phyloP scores from a whole-genome alignment of 345 rosid species.

The Melaleuca alternifolia region DNA sequence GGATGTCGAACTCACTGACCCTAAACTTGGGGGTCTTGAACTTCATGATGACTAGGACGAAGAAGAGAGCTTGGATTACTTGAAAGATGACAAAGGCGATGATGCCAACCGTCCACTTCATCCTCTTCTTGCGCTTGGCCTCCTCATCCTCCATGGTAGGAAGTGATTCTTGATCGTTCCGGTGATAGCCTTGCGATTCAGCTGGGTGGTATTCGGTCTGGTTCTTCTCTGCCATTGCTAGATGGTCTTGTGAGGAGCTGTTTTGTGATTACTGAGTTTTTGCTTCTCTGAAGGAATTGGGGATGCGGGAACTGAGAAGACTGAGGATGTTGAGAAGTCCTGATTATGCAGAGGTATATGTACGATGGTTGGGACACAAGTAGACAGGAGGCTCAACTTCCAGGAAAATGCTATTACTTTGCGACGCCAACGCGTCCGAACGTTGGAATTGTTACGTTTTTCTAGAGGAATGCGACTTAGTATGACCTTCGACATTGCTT shows the following conservation, averaged over 20 bases:
- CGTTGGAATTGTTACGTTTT: neutral
- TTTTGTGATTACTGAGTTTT: neutral
- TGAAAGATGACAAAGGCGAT: conserved; percentile 13
- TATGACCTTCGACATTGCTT: neutral
- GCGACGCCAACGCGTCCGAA: neutral
- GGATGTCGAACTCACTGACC: neutral
- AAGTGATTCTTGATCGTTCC: neutral
- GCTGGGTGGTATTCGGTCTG: neutral
- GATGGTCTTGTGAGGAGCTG: neutral
- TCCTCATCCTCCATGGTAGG: neutral
- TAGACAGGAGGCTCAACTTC: neutral
- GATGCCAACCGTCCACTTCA: conserved; percentile 6
- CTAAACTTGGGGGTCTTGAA: conserved; percentile 17
- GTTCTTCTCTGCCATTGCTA: neutral
- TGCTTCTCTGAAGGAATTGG: neutral
- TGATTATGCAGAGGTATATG: neutral
- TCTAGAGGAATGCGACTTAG: neutral
- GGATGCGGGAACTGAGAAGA: neutral
- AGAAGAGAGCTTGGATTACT: conserved; percentile 8
- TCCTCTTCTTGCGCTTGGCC: conserved; percentile 11
- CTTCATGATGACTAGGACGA: conserved; percentile 5
- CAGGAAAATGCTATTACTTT: neutral
- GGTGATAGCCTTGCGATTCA: neutral
- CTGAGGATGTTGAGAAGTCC: neutral
- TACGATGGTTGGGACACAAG: neutral